phyloP scores from a whole-genome alignment of 2,329 filamentous ascomycete genomes.

The Neodidymelliopsis sp. region DNA sequence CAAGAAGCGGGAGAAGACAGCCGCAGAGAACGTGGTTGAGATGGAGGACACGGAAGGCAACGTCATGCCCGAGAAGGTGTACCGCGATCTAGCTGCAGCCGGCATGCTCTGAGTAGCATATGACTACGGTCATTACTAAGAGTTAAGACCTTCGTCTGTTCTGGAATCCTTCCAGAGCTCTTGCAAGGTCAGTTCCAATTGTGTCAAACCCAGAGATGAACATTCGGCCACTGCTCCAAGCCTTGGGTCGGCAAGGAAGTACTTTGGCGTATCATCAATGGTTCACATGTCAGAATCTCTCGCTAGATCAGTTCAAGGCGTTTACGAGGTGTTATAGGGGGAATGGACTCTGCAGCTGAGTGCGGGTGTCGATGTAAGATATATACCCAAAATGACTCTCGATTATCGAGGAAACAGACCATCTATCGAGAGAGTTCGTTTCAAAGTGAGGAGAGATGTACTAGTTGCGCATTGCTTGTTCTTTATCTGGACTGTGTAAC shows the following conservation, averaged over 20 bases:
- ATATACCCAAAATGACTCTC: slow-evolving; percentile 14
- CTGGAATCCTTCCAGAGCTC: background rate
- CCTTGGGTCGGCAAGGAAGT: no score
- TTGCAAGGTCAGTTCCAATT: background rate
- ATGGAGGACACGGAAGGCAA: slow-evolving; percentile 99
- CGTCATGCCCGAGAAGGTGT: slow-evolving; percentile 99
- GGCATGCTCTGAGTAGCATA: slow-evolving; percentile 67
- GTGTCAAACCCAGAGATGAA: no score
- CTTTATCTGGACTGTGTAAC: no score
- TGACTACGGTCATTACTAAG: no score
- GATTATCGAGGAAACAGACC: no score
- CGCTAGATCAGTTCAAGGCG: background rate
- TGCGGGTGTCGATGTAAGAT: slow-evolving; percentile 7
- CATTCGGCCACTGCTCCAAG: no score
- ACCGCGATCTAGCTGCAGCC: slow-evolving; percentile 92
- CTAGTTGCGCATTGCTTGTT: no score
- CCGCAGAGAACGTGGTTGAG: slow-evolving; percentile 86
- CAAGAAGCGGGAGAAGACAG: slow-evolving; percentile 76
- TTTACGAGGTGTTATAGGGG: background rate
- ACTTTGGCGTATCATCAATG: no score
- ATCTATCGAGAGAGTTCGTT: no score
- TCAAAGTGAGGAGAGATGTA: no score
- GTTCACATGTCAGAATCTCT: background rate
- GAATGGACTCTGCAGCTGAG: background rate
- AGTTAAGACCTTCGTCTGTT: no score